phyloP scores from a whole-genome alignment of 345 rosid species.

The Mangifera indica region DNA sequence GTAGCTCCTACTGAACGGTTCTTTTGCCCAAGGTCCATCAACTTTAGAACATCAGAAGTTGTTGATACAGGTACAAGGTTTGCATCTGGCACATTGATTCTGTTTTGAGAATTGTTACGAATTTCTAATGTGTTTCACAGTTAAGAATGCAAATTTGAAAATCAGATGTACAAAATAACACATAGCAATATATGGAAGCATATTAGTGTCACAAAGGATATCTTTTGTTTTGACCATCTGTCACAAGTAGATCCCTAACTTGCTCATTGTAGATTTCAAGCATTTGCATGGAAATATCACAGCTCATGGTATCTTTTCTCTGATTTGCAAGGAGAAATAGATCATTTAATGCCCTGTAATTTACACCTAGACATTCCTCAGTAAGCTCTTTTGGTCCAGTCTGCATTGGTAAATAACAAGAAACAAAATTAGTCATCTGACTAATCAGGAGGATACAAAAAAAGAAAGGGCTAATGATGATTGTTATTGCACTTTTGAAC shows the following conservation, averaged over 20 bases:
- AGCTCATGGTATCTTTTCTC: slow-evolving; percentile 57
- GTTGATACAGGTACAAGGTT: slow-evolving; percentile 74
- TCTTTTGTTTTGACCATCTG: slow-evolving; percentile 71
- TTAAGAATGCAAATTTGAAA: slow-evolving; percentile 32
- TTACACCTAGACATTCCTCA: slow-evolving; percentile 81
- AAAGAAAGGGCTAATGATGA: not conserved
- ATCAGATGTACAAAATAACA: slow-evolving; percentile 7
- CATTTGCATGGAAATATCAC: slow-evolving; percentile 85
- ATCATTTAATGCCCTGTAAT: slow-evolving; percentile 88
- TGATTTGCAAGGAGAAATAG: slow-evolving; percentile 69
- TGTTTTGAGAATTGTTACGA: slow-evolving; percentile 79
- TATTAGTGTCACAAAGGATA: slow-evolving; percentile 50
- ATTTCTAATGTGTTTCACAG: slow-evolving; percentile 71
- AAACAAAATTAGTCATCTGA: slow-evolving; percentile 9
- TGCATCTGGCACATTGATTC: slow-evolving; percentile 94
- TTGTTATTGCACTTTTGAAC: not conserved
- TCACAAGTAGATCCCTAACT: slow-evolving; percentile 86
- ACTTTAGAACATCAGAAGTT: slow-evolving; percentile 67
- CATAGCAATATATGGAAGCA: slow-evolving; percentile 9
- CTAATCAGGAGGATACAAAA: not conserved
- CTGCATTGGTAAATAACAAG: slow-evolving; percentile 41
- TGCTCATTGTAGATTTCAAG: slow-evolving; percentile 96
- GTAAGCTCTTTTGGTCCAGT: slow-evolving; percentile 84
- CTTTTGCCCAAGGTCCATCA: slow-evolving; percentile 82
- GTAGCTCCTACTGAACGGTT: slow-evolving; percentile 88